These are phyloP conservation scores for Neovahlkampfia damariscottae DNA, from an alignment of 78 protist species.

Conservation along the genomic window DNA sequence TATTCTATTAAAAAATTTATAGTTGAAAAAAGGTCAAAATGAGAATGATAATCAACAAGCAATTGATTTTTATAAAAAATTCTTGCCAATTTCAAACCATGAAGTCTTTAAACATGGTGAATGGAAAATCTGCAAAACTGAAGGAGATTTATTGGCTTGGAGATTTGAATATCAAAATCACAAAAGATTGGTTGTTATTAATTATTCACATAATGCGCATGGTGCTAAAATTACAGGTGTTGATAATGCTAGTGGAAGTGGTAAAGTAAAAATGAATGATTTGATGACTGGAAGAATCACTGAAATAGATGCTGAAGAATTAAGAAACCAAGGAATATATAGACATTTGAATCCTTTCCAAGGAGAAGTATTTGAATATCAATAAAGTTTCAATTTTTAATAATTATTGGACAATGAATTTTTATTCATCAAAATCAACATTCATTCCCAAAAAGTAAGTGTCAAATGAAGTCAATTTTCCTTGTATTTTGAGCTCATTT, in stretches of 20 bases:
- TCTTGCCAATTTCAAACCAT: conserved; percentile 32
- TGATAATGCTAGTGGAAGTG: conserved; percentile 47
- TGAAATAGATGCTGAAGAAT: conserved; percentile 29
- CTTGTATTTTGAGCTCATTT: too few species aligned
- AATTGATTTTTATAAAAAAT: conserved; percentile 31
- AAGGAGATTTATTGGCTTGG: conserved; percentile 47
- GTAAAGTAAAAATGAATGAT: conserved; percentile 42
- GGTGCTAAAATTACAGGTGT: conserved; percentile 35
- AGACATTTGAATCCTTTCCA: conserved; percentile 50
- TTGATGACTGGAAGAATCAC: conserved; percentile 33
- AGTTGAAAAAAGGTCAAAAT: conserved; percentile 36
- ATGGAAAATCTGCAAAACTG: conserved; percentile 11
- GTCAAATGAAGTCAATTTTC: too few species aligned
- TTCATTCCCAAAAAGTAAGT: too few species aligned
- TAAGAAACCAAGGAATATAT: conserved; percentile 43
- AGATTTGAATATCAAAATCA: conserved; percentile 34
- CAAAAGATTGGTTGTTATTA: conserved; percentile 52
- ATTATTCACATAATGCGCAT: conserved; percentile 38
- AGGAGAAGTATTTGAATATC: conserved; percentile 59
- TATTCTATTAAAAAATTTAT: conserved; percentile 56
- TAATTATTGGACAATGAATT: too few species aligned
- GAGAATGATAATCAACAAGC: conserved; percentile 40
- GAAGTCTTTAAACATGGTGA: conserved; percentile 52
- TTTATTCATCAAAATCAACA: too few species aligned
- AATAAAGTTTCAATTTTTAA: conserved; percentile 19